Evolutionary conservation across 169 alveolate genomes (phyloP).

Genomic region (Plasmodium knowlesi): DNA sequence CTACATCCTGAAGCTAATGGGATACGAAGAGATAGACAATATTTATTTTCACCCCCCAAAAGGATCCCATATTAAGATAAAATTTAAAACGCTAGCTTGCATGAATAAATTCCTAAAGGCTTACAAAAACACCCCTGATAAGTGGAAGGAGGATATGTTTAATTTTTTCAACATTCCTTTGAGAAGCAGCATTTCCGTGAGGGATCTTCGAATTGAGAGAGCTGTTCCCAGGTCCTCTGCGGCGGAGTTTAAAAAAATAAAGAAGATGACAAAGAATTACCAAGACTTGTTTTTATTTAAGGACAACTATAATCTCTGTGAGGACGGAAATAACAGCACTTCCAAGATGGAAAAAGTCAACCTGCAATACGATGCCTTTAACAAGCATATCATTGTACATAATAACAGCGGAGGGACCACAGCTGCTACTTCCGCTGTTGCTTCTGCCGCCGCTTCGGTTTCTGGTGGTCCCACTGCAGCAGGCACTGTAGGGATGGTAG

Average conservation of each 20-base stretch:
- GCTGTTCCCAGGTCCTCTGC: constrained; percentile 69
- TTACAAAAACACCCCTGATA: constrained; percentile 70
- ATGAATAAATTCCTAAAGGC: constrained; percentile 61
- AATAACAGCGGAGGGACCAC: background rate
- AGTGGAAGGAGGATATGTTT: constrained; percentile 76
- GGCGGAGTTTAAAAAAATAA: constrained; percentile 49
- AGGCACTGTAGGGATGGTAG: background rate
- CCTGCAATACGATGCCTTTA: constrained; percentile 36
- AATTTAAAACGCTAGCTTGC: constrained; percentile 41
- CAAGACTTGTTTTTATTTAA: constrained; percentile 59
- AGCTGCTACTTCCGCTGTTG: background rate
- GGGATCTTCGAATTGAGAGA: constrained; percentile 70
- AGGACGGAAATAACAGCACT: background rate
- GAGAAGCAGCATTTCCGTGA: constrained; percentile 74
- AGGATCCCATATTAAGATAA: constrained; percentile 75
- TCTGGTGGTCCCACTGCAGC: background rate
- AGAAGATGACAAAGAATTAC: constrained; percentile 38
- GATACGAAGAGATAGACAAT: constrained; percentile 64
- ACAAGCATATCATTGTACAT: constrained; percentile 23
- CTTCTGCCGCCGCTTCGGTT: background rate
- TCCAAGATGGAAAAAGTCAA: constrained; percentile 35
- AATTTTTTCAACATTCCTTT: constrained; percentile 64
- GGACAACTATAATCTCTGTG: constrained; percentile 54
- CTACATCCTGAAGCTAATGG: constrained; percentile 48
- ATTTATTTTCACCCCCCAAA: constrained; percentile 74